Conservation (phyloP, 352 stramenopile species). For the Pythium folliculosum region DNA sequence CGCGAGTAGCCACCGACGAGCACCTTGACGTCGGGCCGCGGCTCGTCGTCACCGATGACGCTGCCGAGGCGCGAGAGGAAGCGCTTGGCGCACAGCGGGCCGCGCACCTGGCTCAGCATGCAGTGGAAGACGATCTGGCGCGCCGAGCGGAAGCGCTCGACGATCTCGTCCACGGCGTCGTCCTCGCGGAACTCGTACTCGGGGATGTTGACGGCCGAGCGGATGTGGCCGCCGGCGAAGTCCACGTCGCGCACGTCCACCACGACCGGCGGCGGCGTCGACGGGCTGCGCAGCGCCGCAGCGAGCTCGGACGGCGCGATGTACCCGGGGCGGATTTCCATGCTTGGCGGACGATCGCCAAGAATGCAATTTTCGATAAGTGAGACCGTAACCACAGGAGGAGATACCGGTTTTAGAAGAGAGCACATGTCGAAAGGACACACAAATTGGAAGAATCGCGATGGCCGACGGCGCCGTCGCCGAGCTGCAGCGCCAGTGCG, state of each 20-base stretch:
- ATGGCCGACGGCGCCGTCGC: slow-evolving; percentile 1
- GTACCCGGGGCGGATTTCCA: slow-evolving; percentile 32
- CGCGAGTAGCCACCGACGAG: slow-evolving; percentile 72
- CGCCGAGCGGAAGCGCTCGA: slow-evolving; percentile 63
- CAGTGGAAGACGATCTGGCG: slow-evolving; percentile 83
- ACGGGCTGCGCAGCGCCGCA: slow-evolving; percentile 45
- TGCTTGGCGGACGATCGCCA: background rate
- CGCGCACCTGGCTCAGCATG: slow-evolving; percentile 87
- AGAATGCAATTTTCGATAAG: background rate
- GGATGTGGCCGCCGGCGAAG: slow-evolving; percentile 76
- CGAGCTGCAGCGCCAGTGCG: slow-evolving; percentile 34
- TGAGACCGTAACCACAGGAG: no score
- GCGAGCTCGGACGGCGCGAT: slow-evolving; percentile 60
- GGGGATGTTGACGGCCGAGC: slow-evolving; percentile 72
- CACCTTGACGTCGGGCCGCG: slow-evolving; percentile 62
- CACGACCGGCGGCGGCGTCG: slow-evolving; percentile 45
- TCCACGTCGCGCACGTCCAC: slow-evolving; percentile 82
- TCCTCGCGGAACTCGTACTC: slow-evolving; percentile 83
- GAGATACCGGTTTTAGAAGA: slow-evolving; percentile 10
- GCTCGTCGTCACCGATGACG: slow-evolving; percentile 44
- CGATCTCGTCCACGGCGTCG: slow-evolving; percentile 75
- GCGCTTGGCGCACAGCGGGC: slow-evolving; percentile 74
- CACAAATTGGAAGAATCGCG: background rate
- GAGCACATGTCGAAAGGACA: slow-evolving; percentile 2
- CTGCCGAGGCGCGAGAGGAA: slow-evolving; percentile 67